phyloP scores from a whole-genome alignment of 2,329 filamentous ascomycete species.

The Ascosphaera acerosa region DNA sequence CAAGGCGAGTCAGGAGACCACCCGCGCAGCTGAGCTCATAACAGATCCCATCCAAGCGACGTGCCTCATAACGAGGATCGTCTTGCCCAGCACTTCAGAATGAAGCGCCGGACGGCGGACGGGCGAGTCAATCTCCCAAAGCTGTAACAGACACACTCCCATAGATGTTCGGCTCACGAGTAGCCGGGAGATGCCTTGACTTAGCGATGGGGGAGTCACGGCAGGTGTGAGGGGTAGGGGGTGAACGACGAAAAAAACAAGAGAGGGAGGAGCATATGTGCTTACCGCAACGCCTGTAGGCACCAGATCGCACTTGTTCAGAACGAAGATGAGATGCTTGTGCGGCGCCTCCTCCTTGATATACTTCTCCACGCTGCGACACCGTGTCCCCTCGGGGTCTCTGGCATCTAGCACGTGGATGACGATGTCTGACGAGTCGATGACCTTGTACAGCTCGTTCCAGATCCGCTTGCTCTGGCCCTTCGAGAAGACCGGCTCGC shows the following conservation, averaged over 20 bases:
- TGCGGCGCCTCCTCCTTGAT: constrained; percentile 80
- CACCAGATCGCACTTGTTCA: constrained; percentile 84
- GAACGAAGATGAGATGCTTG: constrained; percentile 74
- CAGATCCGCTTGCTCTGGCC: constrained; percentile 88
- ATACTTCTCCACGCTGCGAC: constrained; percentile 78
- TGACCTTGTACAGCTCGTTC: constrained; percentile 92
- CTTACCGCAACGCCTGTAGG: constrained; percentile 88
- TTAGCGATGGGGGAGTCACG: constrained; percentile 38
- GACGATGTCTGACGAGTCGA: constrained; percentile 85
- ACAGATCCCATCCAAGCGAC: constrained; percentile 54
- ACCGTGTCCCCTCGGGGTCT: constrained; percentile 74
- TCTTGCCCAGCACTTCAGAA: constrained; percentile 40
- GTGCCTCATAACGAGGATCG: constrained; percentile 69
- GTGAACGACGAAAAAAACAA: constrained; percentile 8
- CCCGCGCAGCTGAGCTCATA: too few relatives aligned
- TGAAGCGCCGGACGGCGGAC: constrained; percentile 39
- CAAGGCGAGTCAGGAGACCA: too few relatives aligned
- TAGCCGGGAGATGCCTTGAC: constrained; percentile 49
- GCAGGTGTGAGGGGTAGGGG: constrained; percentile 2
- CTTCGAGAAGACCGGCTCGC: constrained; percentile 76
- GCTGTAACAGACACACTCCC: constrained; percentile 91
- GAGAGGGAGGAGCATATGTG: constrained; percentile 13
- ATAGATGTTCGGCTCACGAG: constrained; percentile 22
- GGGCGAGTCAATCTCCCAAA: constrained; percentile 82
- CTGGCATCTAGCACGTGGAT: constrained; percentile 84